phyloP scores from a whole-genome alignment of 345 rosid species.

The Syzygium jambos region DNA sequence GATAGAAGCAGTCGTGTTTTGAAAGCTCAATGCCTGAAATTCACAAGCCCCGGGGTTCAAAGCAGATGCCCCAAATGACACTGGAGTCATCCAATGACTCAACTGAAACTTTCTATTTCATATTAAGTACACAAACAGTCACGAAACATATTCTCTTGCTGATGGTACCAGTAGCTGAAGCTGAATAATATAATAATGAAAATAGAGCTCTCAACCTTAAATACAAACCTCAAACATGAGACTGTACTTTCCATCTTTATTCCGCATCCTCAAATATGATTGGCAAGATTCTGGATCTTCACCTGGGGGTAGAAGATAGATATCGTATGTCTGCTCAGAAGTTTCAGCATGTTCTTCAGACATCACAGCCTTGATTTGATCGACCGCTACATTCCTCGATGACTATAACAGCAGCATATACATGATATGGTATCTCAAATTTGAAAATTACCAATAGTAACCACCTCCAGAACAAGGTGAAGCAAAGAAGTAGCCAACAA shows the following conservation, averaged over 20 bases:
- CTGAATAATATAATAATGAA: not conserved
- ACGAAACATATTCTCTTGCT: not conserved
- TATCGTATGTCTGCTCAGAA: slow-evolving; percentile 86
- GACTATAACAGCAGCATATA: slow-evolving; percentile 50
- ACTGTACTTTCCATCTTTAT: slow-evolving; percentile 96
- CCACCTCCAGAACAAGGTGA: not conserved
- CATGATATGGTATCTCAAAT: not conserved
- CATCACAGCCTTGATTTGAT: slow-evolving; percentile 61
- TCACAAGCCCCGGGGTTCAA: not conserved
- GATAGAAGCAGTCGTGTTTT: not conserved
- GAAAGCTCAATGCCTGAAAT: not conserved
- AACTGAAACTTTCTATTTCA: not conserved
- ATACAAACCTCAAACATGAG: slow-evolving; percentile 97
- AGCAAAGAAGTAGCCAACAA: slow-evolving; percentile 10
- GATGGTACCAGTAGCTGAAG: not conserved
- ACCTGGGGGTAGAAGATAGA: slow-evolving; percentile 97
- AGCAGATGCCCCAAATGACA: not conserved
- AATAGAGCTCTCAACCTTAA: not conserved
- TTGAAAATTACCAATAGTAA: not conserved
- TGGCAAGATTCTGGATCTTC: slow-evolving; percentile 98
- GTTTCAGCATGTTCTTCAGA: slow-evolving; percentile 63
- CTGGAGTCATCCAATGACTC: not conserved
- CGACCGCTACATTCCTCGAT: slow-evolving; percentile 48
- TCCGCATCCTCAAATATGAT: slow-evolving; percentile 96
- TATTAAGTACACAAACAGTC: not conserved